Base-by-base conservation (phyloP, 768 basidiomycete genomes). In the Tylopilus rubrobrunneus region DNA sequence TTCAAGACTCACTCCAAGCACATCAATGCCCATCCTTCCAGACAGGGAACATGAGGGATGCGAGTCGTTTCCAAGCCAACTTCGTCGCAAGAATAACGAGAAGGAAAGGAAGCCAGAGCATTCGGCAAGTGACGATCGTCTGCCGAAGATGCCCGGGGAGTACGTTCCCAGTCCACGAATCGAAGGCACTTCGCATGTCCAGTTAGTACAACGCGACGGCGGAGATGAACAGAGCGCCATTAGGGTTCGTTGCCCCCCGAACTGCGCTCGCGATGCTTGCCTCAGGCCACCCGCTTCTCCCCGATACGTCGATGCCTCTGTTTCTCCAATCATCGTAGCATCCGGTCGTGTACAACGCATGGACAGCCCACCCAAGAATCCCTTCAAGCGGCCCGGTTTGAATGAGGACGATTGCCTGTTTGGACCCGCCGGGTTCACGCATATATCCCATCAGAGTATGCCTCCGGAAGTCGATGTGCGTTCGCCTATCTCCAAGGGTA, bases 221-320 rank as follows among this genome's bases (percentile, higher is more conserved):
- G 42, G 27, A 45, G 45, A 45, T 39, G 49, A 56, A 17, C 45
- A 17, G 37, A 60, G 58, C 10, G 23, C 41, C 29, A 56, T 69
- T 17, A 47, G 10, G 19, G 47, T 67, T 17, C 55, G 53, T 39
- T 69, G 61, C 28, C 65, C 57, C 41, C 53, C 53, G 10, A 47
- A 41, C 7, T 68, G 67, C 33, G 40, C 9, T 21, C 67, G 66
- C 41, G 48, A 59, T 36, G 49, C 48, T 56, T 63, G 61, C 21
- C 41, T 46, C 2, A 33, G 45, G 23, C 33, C 11, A 45, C 23
- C 28, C 17, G 19, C 39, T 25, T n/a, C 39, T 36, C 4, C 59
- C 36, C 62, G 44, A 58, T 67, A 70, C 23, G 62, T 56, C n/a
- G 67, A 68, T 45, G 60, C 57, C 33, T 56, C 51, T 41, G 67